A percentile compares a stretch with the other conserved stretches of the same genome.
These are phyloP conservation scores for Xylaria castorea DNA, from an alignment of 495 filamentous ascomycete genomes.

Conservation along the genomic window DNA sequence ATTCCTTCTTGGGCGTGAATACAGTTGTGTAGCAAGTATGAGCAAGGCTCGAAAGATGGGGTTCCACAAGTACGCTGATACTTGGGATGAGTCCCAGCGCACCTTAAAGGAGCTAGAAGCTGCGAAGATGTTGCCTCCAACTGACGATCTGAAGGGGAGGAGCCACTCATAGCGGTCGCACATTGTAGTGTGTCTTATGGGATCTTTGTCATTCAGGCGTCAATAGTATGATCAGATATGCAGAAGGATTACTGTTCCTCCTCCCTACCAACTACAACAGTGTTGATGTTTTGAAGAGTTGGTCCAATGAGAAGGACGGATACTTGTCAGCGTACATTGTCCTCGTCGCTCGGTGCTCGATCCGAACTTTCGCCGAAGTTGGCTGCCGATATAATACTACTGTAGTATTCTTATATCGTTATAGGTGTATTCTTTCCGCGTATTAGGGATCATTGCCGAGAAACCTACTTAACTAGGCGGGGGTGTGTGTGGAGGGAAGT, in stretches of 20 bases:
- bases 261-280: not conserved
- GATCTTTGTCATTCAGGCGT: not conserved
- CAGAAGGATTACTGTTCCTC: constrained; percentile 21
- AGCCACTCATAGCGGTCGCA: not conserved
- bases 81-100: constrained; percentile 58
- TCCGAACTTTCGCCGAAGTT: not conserved
- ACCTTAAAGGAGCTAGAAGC: constrained; percentile 55
- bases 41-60: constrained; percentile 62
- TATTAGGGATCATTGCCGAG: not conserved
- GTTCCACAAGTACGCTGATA: constrained; percentile 58
- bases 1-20: constrained; percentile 60
- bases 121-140: constrained; percentile 43
- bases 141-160: not conserved
- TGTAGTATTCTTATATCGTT: not conserved
- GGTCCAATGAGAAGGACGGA: not conserved
- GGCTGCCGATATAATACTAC: not conserved
- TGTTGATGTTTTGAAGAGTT: not conserved
- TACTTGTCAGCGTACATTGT: not conserved
- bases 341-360: not conserved
- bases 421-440: not conserved
- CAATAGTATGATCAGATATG: not conserved
- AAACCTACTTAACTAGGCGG: not conserved
- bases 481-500: not conserved
- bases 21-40: constrained; percentile 59
- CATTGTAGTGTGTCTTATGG: not conserved